Conservation (phyloP, 225 moss, liverwort and hornwort species). For the Pleurozium schreberi region DNA sequence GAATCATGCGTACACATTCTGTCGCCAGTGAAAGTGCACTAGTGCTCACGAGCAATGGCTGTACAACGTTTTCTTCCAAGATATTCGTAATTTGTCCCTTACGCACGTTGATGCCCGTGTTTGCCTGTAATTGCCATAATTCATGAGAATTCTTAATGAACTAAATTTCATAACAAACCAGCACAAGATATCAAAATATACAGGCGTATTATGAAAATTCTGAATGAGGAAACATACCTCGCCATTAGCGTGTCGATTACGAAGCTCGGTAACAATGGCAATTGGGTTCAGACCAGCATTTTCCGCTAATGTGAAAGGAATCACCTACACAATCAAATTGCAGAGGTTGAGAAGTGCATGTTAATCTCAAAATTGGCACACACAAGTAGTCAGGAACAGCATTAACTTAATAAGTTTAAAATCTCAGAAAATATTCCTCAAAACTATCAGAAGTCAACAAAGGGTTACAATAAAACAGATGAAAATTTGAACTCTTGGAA, state of each 20-base stretch:
- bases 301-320: slow-evolving; percentile 86
- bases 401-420: not conserved
- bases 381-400: not conserved
- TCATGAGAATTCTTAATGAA: not conserved
- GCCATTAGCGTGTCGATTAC: slow-evolving; percentile 86
- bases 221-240: slow-evolving; percentile 41
- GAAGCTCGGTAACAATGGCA: slow-evolving; percentile 75
- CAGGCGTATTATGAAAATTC: not conserved
- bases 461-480: not conserved
- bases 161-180: not conserved
- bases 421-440: not conserved
- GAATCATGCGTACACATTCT: slow-evolving; percentile 93
- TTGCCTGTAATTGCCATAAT: slow-evolving; percentile 25
- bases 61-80: slow-evolving; percentile 88
- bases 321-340: slow-evolving; percentile 36
- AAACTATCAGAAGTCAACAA: not conserved
- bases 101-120: slow-evolving; percentile 84
- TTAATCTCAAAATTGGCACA: not conserved
- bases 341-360: not conserved
- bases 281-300: slow-evolving; percentile 92
- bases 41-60: slow-evolving; percentile 89
- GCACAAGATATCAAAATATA: not conserved
- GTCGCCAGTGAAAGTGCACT: slow-evolving; percentile 89
- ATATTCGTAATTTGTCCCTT: slow-evolving; percentile 97
- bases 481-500: not conserved